These are phyloP conservation scores for Suhomyces bribrorum DNA, from an alignment of 1,139 yeast species.

Conservation along the genomic window DNA sequence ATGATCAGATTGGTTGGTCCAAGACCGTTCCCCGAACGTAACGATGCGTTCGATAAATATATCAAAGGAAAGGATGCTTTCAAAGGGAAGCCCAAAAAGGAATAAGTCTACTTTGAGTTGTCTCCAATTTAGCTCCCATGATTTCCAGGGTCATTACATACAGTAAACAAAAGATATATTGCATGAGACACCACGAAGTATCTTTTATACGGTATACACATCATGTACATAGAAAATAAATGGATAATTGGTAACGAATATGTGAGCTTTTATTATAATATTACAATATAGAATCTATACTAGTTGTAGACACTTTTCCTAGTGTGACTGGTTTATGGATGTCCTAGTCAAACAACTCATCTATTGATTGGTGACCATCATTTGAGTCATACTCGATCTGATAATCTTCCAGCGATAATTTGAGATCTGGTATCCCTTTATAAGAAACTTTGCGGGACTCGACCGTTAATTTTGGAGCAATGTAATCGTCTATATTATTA, in stretches of 20 bases:
- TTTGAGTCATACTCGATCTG: conserved; percentile 8
- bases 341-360: conserved; percentile 20
- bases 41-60: conserved; percentile 80
- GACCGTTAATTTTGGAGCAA: background rate
- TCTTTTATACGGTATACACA: background rate
- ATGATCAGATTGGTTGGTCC: conserved; percentile 74
- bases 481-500: background rate
- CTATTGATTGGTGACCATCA: conserved; percentile 24
- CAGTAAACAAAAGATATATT: too few species aligned
- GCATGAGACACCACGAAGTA: background rate
- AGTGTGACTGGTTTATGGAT: background rate
- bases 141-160: too few species aligned
- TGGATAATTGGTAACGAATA: too few species aligned
- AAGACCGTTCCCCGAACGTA: conserved; percentile 74
- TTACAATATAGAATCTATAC: too few species aligned
- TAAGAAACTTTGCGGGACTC: conserved; percentile 3
- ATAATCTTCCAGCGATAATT: conserved; percentile 7
- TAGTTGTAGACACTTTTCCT: too few species aligned
- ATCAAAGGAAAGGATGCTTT: conserved; percentile 48
- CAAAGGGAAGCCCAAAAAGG: conserved; percentile 21
- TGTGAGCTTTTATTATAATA: too few species aligned
- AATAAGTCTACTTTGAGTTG: too few species aligned
- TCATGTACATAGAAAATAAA: background rate
- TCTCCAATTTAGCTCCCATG: too few species aligned
- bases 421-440: conserved; percentile 5